Conservation (phyloP, 148 eudicot species). For the Diospyros kaki region DNA sequence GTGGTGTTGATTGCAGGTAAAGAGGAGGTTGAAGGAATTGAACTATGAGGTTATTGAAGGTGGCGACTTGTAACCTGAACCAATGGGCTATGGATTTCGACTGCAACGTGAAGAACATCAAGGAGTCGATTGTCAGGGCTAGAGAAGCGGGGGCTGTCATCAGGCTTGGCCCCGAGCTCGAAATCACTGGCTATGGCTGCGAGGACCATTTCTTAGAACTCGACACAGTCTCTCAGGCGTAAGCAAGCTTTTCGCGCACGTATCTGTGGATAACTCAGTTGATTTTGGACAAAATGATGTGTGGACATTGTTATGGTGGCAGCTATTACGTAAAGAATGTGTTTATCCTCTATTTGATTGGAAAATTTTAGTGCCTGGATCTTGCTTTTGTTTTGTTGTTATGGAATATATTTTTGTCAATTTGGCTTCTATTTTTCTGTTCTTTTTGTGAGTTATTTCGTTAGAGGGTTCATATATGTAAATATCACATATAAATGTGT, state of each 20-base stretch:
- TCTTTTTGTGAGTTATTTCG: no score
- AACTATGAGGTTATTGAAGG: constrained; percentile 85
- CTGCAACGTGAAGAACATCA: constrained; percentile 69
- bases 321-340: neutral
- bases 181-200: constrained; percentile 94
- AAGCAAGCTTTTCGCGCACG: constrained; percentile 3
- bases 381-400: no score
- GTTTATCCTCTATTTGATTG: neutral
- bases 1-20: neutral
- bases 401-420: no score
- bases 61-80: constrained; percentile 90
- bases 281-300: neutral
- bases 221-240: constrained; percentile 86
- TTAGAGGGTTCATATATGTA: no score
- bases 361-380: no score
- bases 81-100: constrained; percentile 99
- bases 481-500: no score
- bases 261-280: neutral
- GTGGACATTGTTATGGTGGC: neutral
- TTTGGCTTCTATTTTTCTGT: no score
- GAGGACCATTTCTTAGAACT: constrained; percentile 94
- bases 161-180: constrained; percentile 97
- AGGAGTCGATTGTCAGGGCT: constrained; percentile 63
- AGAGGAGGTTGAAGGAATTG: neutral
- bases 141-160: constrained; percentile 67